These are phyloP conservation scores for Debaryomyces fabryi DNA, from an alignment of 1,139 yeast genomes.

Conservation along the genomic window DNA sequence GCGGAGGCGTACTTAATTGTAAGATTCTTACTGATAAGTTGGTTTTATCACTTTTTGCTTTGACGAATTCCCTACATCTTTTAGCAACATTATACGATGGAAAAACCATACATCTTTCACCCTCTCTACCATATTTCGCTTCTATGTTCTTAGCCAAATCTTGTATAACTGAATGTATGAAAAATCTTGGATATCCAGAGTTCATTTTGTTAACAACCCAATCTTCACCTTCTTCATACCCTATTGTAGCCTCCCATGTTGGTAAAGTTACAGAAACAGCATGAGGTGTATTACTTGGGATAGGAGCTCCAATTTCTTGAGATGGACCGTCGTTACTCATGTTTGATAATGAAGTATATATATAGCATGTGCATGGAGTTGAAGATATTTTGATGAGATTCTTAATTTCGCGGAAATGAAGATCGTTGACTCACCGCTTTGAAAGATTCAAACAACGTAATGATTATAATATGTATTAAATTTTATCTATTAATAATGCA, in stretches of 20 bases:
- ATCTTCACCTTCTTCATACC: constrained; percentile 85
- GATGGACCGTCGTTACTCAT: constrained; percentile 24
- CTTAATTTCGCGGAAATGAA: not conserved
- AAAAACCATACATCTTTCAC: constrained; percentile 72
- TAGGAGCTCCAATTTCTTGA: constrained; percentile 73
- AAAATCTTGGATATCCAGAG: constrained; percentile 89
- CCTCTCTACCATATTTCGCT: constrained; percentile 72
- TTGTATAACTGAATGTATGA: constrained; percentile 73
- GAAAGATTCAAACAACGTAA: not conserved
- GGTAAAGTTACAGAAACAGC: constrained; percentile 95
- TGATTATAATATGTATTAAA: constrained; percentile 6
- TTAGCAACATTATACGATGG: constrained; percentile 81
- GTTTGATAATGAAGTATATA: not conserved
- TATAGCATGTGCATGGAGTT: not conserved
- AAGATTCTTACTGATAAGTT: constrained; percentile 59
- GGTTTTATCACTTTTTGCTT: constrained; percentile 32
- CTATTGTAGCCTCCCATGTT: constrained; percentile 91
- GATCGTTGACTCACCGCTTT: not conserved
- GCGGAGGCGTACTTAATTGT: constrained; percentile 77
- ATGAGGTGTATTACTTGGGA: constrained; percentile 86
- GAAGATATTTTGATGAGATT: not conserved
- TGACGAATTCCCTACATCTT: constrained; percentile 79
- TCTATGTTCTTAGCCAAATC: constrained; percentile 55
- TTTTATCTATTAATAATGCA: constrained; percentile 8
- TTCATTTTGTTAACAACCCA: constrained; percentile 82